Evolutionary conservation across 73 alveolate species (phyloP).

Genomic region (Tetrahymena borealis): DNA sequence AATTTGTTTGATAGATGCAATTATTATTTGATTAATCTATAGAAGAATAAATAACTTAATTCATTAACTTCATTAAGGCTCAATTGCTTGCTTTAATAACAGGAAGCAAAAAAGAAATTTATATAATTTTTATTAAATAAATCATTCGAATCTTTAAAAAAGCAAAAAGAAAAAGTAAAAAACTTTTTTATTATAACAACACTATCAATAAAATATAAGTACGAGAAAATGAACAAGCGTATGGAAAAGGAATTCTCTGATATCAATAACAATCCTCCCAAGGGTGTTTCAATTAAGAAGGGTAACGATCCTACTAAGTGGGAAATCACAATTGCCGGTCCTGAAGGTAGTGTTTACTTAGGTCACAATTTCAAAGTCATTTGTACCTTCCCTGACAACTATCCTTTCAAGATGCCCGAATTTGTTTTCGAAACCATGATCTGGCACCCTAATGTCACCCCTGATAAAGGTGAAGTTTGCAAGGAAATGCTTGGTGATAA

Average conservation of each 20-base stretch:
- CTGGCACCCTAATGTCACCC: conserved; percentile 49
- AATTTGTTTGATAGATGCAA: too few relatives aligned
- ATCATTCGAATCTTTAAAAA: background rate
- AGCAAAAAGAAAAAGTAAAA: background rate
- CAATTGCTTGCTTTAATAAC: background rate
- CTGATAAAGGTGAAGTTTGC: conserved; percentile 39
- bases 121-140: background rate
- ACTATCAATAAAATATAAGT: background rate
- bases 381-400: conserved; percentile 47
- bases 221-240: conserved; percentile 25
- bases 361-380: conserved; percentile 45
- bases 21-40: too few relatives aligned
- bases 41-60: too few relatives aligned
- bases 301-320: conserved; percentile 18
- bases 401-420: conserved; percentile 58
- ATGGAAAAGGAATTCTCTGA: conserved; percentile 25
- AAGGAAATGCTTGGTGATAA: conserved; percentile 15
- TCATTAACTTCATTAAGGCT: too few relatives aligned
- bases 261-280: conserved; percentile 5
- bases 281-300: conserved; percentile 12
- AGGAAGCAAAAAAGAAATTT: background rate
- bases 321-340: conserved; percentile 44
- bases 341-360: conserved; percentile 41
- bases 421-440: conserved; percentile 33
- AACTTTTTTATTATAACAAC: background rate